Base-by-base conservation (phyloP, 352 stramenopile species). In the Plasmopara halstedii region DNA sequence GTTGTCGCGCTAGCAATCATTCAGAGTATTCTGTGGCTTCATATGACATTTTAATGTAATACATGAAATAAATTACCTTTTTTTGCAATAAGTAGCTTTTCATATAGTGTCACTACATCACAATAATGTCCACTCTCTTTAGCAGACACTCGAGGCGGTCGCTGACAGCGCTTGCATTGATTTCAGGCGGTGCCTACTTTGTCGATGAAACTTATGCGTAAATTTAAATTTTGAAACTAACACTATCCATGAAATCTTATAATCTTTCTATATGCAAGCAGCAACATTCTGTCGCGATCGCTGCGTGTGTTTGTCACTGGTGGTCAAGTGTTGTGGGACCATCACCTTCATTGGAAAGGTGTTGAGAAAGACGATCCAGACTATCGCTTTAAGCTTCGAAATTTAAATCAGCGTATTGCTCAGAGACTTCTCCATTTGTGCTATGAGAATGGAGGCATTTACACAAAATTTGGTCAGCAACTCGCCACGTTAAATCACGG, bases 381-480 rank as follows among this genome's bases (percentile, higher is more conserved):
- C 34, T 94, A 94, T 53, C 78, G 68, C n/a, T 33, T 43, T 3
- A 66, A 73, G 42, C 56, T 94, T 33, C 51, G 68, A 26, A 51
- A 38, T 19, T 72, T 88, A 14, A 94, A 96, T 57, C 36, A 79
- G 39, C 81, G 83, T 47, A 88, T 79, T 23, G 95, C 95, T 5
- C 50, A 85, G 56, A 75, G 88, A 25, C 63, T 99, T 13, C 62
- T 97, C 14, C 25, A 85, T 13, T 58, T 98, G 38, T 98, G 92
- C 60, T 85, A 85, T 42, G 56, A 67, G 4, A 99, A 99, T 64
- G 88, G 82, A 27, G 94, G 95, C 37, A 90, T 98, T 13, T 98
- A 98, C 75, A 97, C 97, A 42, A 99, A 99, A 65, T 88, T 98
- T 6, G 96, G 95, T 6, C 96, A 99, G 70, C 95, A 98, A 59